Base-by-base conservation (phyloP, 2,329 filamentous ascomycete species). In the Colletotrichum liaoningense region DNA sequence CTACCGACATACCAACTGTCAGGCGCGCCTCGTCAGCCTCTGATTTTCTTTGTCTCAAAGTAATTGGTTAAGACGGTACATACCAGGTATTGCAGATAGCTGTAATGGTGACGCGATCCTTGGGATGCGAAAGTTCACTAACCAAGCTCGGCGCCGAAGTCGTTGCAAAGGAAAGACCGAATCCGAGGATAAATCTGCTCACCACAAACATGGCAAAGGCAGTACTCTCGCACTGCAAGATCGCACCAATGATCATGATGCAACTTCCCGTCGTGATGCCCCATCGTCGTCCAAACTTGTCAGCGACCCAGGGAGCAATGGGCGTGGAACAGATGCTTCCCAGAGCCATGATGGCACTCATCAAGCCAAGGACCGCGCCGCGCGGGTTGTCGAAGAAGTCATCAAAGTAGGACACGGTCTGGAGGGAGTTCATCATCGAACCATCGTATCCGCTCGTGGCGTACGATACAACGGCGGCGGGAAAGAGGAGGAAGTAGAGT, bases 41-140 rank as follows among this genome's bases (percentile, higher is more conserved):
- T 24, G n/a, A 3, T 26, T 8, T 14, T 3, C 16, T 3, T 46
- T 26, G 2, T 14, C 26, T 19, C 11, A 7, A 16, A 28, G 0
- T 16, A 11, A 1, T 57, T 16, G 11, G 2, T 28, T 4, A 14
- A 4, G n/a, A 35, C 1, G 30, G 4, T 4, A 35, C 66, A 22
- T 66, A 75, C 69, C 69, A 74, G 5, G 79, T 86, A 67, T 90
- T 89, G 81, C 88, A 90, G 5, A 90, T 83, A 1, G 87, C 86
- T 0, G 87, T 89, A 42, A 89, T 77, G 3, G 86, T 84, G 0
- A 87, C 83, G 56, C 88, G 85, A 75, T 89, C 87, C 74, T 87
- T 88, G 0, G 88, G 88, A 75, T 89, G 86, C 0, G 84, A 86
- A 9, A 90, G 79, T 68, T 90, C 88, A 75, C 85, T 87, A 5